Percentiles rank a stretch among this genome's conserved stretches.
phyloP scores from a whole-genome alignment of 1,284 basidiomycete species.

The Sporisorium iseilematis-ciliati region DNA sequence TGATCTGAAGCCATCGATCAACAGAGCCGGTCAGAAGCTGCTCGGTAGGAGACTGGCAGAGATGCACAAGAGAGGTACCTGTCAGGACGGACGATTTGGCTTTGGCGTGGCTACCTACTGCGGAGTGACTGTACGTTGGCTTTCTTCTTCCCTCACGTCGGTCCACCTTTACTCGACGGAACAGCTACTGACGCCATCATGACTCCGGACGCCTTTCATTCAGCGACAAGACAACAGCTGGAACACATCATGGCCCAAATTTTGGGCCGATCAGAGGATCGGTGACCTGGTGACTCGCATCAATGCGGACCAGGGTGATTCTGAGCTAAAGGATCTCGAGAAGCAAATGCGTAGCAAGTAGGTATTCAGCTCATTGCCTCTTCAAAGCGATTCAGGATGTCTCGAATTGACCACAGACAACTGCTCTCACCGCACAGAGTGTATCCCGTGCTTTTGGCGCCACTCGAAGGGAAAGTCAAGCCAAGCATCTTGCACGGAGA shows the following conservation, averaged over 20 bases:
- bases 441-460: constrained; percentile 33
- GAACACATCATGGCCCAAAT: constrained; percentile 42
- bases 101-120: constrained; percentile 41
- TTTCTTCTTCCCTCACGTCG: neutral
- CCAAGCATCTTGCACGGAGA: constrained; percentile 46
- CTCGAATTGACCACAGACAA: neutral
- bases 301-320: constrained; percentile 12
- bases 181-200: neutral
- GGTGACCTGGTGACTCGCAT: constrained; percentile 39
- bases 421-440: constrained; percentile 9
- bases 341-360: constrained; percentile 41
- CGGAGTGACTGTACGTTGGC: constrained; percentile 32
- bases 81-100: constrained; percentile 29
- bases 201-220: neutral
- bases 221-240: constrained; percentile 45
- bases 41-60: constrained; percentile 28
- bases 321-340: constrained; percentile 34
- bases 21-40: constrained; percentile 14
- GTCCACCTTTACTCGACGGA: neutral
- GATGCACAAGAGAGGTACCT: constrained; percentile 36
- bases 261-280: constrained; percentile 42
- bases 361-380: neutral
- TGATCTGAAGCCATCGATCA: constrained; percentile 28
- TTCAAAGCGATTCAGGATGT: too few relatives aligned
- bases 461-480: constrained; percentile 44